A percentile compares a stretch with the other conserved stretches of the same genome.
Conservation (phyloP, 192 early-diverging fungal genomes). For the Coemansia sp. region DNA sequence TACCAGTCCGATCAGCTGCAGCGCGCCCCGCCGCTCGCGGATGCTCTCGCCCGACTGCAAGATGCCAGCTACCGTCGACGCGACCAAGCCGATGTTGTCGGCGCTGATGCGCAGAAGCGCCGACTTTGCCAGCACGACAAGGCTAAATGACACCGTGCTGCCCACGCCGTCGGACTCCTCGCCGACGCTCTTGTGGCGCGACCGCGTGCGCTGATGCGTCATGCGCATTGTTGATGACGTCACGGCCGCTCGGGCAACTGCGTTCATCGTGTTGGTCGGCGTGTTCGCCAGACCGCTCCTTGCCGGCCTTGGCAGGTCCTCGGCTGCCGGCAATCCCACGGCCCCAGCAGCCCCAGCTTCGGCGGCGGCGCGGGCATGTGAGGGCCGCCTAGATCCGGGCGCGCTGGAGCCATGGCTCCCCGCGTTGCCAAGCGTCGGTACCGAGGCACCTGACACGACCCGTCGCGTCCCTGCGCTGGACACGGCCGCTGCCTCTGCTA, state of each 20-base stretch:
- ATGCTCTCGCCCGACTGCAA: constrained; percentile 16
- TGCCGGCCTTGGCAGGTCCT: constrained; percentile 7
- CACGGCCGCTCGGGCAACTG: constrained; percentile 23
- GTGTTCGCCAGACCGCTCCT: constrained; percentile 18
- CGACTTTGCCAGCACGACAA: constrained; percentile 39
- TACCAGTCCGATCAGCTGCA: constrained; percentile 44
- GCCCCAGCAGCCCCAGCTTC: background rate
- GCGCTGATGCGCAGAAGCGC: constrained; percentile 46
- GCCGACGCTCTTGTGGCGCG: background rate
- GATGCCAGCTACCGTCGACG: constrained; percentile 18
- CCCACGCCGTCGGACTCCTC: background rate
- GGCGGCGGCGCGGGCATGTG: background rate
- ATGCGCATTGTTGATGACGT: constrained; percentile 17
- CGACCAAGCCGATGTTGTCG: constrained; percentile 26
- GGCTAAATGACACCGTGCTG: constrained; percentile 38
- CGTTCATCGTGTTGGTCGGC: constrained; percentile 19
- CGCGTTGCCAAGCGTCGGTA: constrained; percentile 8
- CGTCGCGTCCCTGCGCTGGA: constrained; percentile 14
- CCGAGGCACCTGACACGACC: constrained; percentile 25
- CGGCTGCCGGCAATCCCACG: no score
- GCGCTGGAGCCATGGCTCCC: constrained; percentile 3
- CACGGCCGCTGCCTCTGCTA: background rate
- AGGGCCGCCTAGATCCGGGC: constrained; percentile 6
- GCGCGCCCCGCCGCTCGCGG: constrained; percentile 35
- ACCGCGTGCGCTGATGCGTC: constrained; percentile 1